phyloP scores from a whole-genome alignment of 495 filamentous ascomycete genomes.

The Penicillium riverlandense region DNA sequence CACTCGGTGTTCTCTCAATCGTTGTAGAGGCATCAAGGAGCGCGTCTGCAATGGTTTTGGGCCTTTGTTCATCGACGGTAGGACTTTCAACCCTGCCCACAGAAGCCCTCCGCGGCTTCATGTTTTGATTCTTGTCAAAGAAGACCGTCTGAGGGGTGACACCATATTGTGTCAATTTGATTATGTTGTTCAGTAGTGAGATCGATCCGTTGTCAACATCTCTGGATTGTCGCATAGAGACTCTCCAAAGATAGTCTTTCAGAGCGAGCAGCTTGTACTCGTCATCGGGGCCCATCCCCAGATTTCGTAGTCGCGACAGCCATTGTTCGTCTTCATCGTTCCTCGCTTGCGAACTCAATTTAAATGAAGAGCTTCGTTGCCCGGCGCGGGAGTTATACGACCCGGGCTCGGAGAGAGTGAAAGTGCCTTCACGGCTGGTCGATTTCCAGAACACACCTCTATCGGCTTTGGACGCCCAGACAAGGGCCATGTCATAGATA shows the following conservation, averaged over 20 bases:
- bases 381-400: constrained; percentile 15
- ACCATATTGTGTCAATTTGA: constrained; percentile 60
- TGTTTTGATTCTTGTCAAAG: constrained; percentile 66
- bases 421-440: constrained; percentile 55
- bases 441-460: constrained; percentile 82
- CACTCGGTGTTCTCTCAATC: constrained; percentile 61
- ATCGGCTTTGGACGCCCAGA: constrained; percentile 78
- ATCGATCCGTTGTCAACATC: constrained; percentile 22
- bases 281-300: constrained; percentile 77
- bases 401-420: constrained; percentile 47
- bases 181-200: constrained; percentile 57
- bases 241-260: constrained; percentile 86
- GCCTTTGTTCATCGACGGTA: constrained; percentile 31
- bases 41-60: constrained; percentile 82
- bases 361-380: constrained; percentile 16
- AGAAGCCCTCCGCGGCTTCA: constrained; percentile 35
- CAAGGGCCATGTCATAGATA: constrained; percentile 76
- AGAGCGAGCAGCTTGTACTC: constrained; percentile 85
- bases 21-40: constrained; percentile 87
- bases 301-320: constrained; percentile 73
- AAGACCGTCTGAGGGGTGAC: constrained; percentile 83
- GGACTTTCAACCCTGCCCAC: constrained; percentile 15
- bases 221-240: constrained; percentile 63
- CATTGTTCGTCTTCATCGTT: constrained; percentile 98
- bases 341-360: constrained; percentile 40